Percentiles rank a stretch among this genome's conserved stretches.
Evolutionary conservation across 345 rosid species (phyloP).

Genomic region (Gossypium ekmanianum): DNA sequence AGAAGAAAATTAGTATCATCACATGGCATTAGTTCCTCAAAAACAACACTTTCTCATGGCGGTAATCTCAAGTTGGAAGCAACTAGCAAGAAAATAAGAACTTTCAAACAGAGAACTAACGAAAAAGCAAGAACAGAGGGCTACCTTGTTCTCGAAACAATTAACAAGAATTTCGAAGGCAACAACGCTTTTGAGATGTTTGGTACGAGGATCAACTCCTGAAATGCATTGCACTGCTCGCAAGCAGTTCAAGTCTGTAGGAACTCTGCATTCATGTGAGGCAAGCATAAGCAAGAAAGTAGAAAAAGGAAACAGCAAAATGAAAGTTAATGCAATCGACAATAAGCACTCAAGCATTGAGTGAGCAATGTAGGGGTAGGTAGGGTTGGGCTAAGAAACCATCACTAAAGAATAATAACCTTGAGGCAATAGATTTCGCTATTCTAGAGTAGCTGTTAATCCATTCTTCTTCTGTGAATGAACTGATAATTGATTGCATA

Average conservation of each 20-base stretch:
- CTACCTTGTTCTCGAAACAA: conserved; percentile 63
- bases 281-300: conserved; percentile 7
- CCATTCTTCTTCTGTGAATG: conserved; percentile 81
- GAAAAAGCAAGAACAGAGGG: neutral
- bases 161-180: conserved; percentile 54
- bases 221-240: conserved; percentile 65
- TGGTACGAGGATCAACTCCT: conserved; percentile 49
- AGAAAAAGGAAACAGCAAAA: neutral
- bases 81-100: neutral
- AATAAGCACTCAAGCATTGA: neutral
- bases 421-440: conserved; percentile 61
- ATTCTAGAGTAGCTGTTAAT: conserved; percentile 49
- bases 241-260: conserved; percentile 74
- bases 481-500: conserved; percentile 44
- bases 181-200: conserved; percentile 55
- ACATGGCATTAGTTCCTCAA: neutral
- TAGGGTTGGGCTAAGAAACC: neutral
- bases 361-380: neutral
- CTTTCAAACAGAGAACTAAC: neutral
- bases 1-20: neutral
- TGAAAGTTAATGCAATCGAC: neutral
- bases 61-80: neutral
- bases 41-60: neutral
- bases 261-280: conserved; percentile 48
- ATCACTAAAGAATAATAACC: conserved; percentile 35